These are phyloP conservation scores for Starmerella ratchasimensis DNA, from an alignment of 805 yeast species.

Conservation along the genomic window DNA sequence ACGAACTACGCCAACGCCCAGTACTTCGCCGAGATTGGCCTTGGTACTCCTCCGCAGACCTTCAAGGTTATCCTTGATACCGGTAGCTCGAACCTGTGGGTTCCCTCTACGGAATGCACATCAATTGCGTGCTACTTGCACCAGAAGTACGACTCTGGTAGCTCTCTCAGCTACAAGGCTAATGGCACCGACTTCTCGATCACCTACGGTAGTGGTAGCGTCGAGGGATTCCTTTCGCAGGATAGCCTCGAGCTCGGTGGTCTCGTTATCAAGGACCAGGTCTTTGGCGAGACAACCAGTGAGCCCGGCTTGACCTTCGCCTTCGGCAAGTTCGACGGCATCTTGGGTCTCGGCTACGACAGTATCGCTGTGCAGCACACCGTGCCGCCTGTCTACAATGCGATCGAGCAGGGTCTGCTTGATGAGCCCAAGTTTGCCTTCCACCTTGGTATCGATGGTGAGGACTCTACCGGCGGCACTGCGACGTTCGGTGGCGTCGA, in stretches of 20 bases:
- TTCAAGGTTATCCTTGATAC: conserved; percentile 94
- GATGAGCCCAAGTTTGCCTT: conserved; percentile 81
- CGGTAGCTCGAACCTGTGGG: conserved; percentile 95
- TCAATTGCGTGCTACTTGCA: conserved; percentile 94
- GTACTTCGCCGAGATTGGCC: conserved; percentile 76
- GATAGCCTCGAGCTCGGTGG: conserved; percentile 75
- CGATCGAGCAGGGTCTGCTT: conserved; percentile 63
- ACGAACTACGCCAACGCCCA: conserved; percentile 93
- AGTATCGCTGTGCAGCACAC: conserved; percentile 77
- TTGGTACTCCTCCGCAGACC: conserved; percentile 88
- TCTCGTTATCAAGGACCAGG: conserved; percentile 72
- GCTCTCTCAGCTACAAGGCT: conserved; percentile 69
- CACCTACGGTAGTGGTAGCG: conserved; percentile 82
- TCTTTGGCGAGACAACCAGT: conserved; percentile 90
- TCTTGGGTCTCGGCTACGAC: conserved; percentile 86
- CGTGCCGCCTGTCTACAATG: conserved; percentile 90
- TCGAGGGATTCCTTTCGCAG: conserved; percentile 84
- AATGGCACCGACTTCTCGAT: conserved; percentile 80
- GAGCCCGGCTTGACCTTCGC: conserved; percentile 98
- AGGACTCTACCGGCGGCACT: conserved; percentile 74
- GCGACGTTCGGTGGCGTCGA: conserved; percentile 95
- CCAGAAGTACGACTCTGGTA: conserved; percentile 71
- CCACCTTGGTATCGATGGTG: conserved; percentile 68
- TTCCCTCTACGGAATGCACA: conserved; percentile 76
- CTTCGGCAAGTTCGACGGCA: conserved; percentile 97